Base-by-base conservation (phyloP, 371 early-diverging fungal species). In the Mucor irregularis region DNA sequence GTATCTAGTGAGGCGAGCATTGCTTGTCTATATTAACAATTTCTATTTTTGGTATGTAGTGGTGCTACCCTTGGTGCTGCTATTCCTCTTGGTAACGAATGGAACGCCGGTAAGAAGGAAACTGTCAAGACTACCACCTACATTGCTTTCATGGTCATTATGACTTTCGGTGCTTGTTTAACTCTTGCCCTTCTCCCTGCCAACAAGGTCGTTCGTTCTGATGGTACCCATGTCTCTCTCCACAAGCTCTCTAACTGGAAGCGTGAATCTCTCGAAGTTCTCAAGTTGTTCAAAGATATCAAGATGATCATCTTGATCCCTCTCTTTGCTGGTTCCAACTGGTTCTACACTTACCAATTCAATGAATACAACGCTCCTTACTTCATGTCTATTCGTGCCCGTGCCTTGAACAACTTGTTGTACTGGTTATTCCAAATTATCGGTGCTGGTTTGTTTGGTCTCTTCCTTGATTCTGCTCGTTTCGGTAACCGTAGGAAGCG, bases 401-500 rank as follows among this genome's bases (percentile, higher is more conserved):
- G 87, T 31, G 64, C 68, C 5, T 77, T 90, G 53, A 90, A 90
- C 71, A 84, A 85, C 43, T 59, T 81, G 40, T 63, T 82, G 26
- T 89, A 89, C 74, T 89, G 89, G 89, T 54, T 71, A 35, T 74
- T 80, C 53, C 89, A 89, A 67, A 89, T 89, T 55, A 33, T 85
- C 33, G 85, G 83, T 22, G 80, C 86, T 34, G 73, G 72, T 46
- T n/a, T 57, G 22, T 81, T 84, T 48, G 83, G 84, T 26, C 55
- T 58, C 25, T 74, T 88, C 35, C 64, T 89, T 44, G 90, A 89
- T 54, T 51, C 45, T 35, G 38, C 42, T 16, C 29, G 44, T 22
- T 64, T 80, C 58, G 72, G 72, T 39, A 30, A 52, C 5, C 80
- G 88, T 40, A 44, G 68, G 8, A 61, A 55, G 21, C 82, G 87